Evolutionary conservation across 352 stramenopile species (phyloP).

Genomic region (Globisporangium carolinianum): DNA sequence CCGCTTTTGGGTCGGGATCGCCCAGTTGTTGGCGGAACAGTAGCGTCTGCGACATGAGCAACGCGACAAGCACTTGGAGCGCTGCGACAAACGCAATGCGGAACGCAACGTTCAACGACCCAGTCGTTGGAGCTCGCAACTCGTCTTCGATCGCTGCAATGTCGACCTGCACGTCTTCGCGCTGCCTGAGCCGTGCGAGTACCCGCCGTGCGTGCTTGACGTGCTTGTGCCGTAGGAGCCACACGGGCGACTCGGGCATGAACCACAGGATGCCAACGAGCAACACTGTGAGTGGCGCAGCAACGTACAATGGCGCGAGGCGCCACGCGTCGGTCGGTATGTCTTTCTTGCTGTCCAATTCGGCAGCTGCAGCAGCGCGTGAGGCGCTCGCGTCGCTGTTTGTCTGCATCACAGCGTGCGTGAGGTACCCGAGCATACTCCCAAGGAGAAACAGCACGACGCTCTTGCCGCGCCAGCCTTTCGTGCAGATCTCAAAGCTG

Average conservation of each 20-base stretch:
- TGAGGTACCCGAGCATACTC: conserved; percentile 58
- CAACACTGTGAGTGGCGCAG: conserved; percentile 45
- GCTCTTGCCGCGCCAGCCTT: conserved; percentile 82
- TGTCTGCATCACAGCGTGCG: conserved; percentile 50
- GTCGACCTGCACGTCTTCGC: conserved; percentile 63
- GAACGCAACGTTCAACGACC: conserved; percentile 51
- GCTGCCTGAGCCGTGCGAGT: conserved; percentile 52
- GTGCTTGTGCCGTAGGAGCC: conserved; percentile 49
- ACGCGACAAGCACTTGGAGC: conserved; percentile 51
- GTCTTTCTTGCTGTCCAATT: too few species aligned
- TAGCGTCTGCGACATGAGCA: conserved; percentile 64
- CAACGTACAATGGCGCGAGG: conserved; percentile 51
- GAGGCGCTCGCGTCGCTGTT: conserved; percentile 33
- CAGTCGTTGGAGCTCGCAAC: conserved; percentile 32
- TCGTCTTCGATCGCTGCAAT: conserved; percentile 49
- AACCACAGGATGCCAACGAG: conserved; percentile 55
- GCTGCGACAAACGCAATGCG: conserved; percentile 50
- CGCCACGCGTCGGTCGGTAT: conserved; percentile 44
- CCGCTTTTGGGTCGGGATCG: conserved; percentile 11
- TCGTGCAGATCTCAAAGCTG: conserved; percentile 84
- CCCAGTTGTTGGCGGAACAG: conserved; percentile 43
- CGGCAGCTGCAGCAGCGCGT: conserved; percentile 7
- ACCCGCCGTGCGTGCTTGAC: conserved; percentile 47
- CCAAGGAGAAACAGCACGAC: conserved; percentile 77
- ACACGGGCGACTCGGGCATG: conserved; percentile 77